Evolutionary conservation across 2,329 filamentous ascomycete species (phyloP), one percentile per base, ranked within the genome.

Genomic region (Penicillium sp.): DNA sequence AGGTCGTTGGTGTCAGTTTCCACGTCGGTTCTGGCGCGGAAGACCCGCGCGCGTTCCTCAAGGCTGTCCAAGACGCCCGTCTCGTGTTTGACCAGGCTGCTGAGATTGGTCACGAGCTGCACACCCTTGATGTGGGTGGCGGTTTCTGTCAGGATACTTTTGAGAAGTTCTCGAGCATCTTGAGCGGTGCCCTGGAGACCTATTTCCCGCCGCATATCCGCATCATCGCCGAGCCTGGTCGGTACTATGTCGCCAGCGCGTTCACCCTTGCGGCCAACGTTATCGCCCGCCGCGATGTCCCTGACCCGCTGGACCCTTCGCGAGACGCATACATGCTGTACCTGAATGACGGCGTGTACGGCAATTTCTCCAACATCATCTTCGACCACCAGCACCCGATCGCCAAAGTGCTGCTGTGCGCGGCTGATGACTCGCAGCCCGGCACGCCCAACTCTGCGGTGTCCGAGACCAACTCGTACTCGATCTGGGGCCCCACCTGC

Each of bases 331-430:
- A 96, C 83, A 99, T 98, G 95, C 81, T 97, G 49, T 99, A 99
- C 76, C 82, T 98, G 75, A 99, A 99, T 74, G 95, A 99, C 69
- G 95, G 95, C 31, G 89, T 98, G 55, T 99, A 99, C 73, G 95
- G 95, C 71, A 98, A 98, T 81, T 98, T 99, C 74, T 96, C 92
- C 66, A 96, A 92, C 86, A 98, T 98, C 83, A 96, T 98, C 82
- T 99, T 97, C 75, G 95, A 98, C 73, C 95, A 98, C 78, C 95
- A 99, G 83, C 86, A 96, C 70, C 95, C 95, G 1, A 79, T 90
- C 47, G 91, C 94, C 56, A 91, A 90, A 77, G 85, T 98, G 59
- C 82, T 99, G 55, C 88, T 87, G 66, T 81, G 83, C 81, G 83
- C 60, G 81, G 83, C 60, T 77, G 83, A 62, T 83, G 85, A 62